Evolutionary conservation across 495 filamentous ascomycete genomes (phyloP), one percentile per base, ranked within the genome.

Genomic region (Hypoxylon lienhwacheense): DNA sequence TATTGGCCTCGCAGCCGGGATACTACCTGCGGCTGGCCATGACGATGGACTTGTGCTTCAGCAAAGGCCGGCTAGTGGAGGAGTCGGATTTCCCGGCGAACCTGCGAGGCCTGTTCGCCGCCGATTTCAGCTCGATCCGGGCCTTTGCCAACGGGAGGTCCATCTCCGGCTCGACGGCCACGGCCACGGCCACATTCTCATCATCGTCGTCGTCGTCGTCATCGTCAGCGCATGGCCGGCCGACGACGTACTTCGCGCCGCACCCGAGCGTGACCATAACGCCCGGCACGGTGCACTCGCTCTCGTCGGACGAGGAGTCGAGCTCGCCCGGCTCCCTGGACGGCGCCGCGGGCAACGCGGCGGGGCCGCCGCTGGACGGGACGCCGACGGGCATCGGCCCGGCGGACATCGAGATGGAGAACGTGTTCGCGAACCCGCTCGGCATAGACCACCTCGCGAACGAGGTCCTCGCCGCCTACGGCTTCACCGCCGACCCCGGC

Each of bases 21-120:
- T 67, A 58, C 29, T 69, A 69, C 22, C 53, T 69, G 5, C 66
- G 64, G 3, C 53, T 69, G 12, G 63, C 66, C 19, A 64, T 69
- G 64, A 66, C 66, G 10, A 66, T 69, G 61, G 66, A 69, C 24
- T 34, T 69, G 14, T 65, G 64, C 17, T 59, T 69, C 16, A 69
- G 66, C 47, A 67, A 67, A 24, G 64, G 64, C 7, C 55, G 66
- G 2, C 39, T 69, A 6, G 64, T 53, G 1, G 59, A 55, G n/a
- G 66, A 69, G 26, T 57, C 61, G 1, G 66, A 69, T 40, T 69
- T 69, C 46, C 66, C 66, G 1, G 64, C 55, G 2, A 63, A 57
- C 20, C 39, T 69, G 7, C 64, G 64, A 7, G 66, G 64, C 2
- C 40, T 69, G 2, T 69, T 69, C 53, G 56, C 61, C 0, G 64